phyloP scores from a whole-genome alignment of 352 stramenopile genomes.

The Phytophthora aleatoria region DNA sequence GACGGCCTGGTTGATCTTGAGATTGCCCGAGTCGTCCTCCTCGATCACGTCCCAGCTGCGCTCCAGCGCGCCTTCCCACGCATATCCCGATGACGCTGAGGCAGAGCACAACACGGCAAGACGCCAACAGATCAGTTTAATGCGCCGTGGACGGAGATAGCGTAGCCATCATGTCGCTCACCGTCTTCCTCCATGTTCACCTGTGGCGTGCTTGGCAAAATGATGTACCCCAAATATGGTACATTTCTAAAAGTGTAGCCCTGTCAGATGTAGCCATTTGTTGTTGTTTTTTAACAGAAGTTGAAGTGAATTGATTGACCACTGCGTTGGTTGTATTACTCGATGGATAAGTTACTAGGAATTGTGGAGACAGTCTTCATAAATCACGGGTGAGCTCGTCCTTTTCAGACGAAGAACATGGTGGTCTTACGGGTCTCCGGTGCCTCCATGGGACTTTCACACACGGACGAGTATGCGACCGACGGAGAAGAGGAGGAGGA shows the following conservation, averaged over 20 bases:
- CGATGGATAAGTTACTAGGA: constrained; percentile 29
- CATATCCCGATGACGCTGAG: constrained; percentile 63
- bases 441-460: constrained; percentile 50
- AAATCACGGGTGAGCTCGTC: constrained; percentile 11
- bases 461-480: constrained; percentile 67
- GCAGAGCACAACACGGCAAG: constrained; percentile 1
- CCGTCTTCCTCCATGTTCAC: constrained; percentile 38
- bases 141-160: background rate
- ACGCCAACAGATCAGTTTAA: constrained; percentile 6
- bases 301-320: too few relatives aligned
- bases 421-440: constrained; percentile 45
- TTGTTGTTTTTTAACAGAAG: background rate
- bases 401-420: constrained; percentile 61
- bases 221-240: background rate
- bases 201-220: background rate
- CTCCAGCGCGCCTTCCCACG: constrained; percentile 86
- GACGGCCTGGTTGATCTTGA: constrained; percentile 71
- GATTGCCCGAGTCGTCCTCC: constrained; percentile 81
- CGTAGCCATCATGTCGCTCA: background rate
- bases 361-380: constrained; percentile 1
- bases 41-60: constrained; percentile 88
- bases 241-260: background rate
- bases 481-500: constrained; percentile 54
- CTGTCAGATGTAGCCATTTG: too few relatives aligned
- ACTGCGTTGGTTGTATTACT: background rate